These are phyloP conservation scores for Mycocentrospora acerina DNA, from an alignment of 2,329 filamentous ascomycete species.

Conservation along the genomic window DNA sequence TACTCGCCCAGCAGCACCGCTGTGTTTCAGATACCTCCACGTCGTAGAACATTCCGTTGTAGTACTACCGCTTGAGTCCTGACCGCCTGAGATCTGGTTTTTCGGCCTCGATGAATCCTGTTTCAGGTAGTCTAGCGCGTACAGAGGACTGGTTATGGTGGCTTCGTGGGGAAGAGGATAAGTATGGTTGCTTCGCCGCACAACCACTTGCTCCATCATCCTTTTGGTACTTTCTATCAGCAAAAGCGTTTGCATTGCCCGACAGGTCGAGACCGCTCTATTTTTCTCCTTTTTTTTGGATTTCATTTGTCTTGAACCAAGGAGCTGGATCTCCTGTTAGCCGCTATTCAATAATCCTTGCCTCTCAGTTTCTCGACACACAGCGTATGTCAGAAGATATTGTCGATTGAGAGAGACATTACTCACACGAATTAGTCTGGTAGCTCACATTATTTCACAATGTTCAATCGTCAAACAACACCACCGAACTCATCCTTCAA, in stretches of 20 bases:
- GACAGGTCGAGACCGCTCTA: conserved; percentile 43
- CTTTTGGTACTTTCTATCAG: conserved; percentile 25
- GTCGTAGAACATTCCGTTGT: conserved; percentile 26
- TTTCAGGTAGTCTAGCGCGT: conserved; percentile 44
- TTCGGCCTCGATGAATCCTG: conserved; percentile 38
- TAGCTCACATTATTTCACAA: conserved; percentile 35
- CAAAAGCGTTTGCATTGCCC: conserved; percentile 21
- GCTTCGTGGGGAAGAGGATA: conserved; percentile 36
- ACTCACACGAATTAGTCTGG: conserved; percentile 34
- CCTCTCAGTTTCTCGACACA: conserved; percentile 13
- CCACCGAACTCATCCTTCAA: conserved; percentile 43
- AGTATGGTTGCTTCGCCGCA: conserved; percentile 44
- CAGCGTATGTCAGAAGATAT: conserved; percentile 34
- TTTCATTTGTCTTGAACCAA: conserved; percentile 40
- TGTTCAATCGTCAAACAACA: conserved; percentile 50
- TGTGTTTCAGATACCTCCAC: conserved; percentile 40
- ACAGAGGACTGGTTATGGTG: conserved; percentile 35
- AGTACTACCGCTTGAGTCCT: conserved; percentile 29
- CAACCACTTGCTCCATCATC: conserved; percentile 22
- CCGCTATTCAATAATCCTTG: conserved; percentile 41
- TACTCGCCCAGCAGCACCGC: conserved; percentile 38
- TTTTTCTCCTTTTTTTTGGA: conserved; percentile 33
- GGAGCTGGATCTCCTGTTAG: conserved; percentile 50
- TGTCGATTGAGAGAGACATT: conserved; percentile 3
- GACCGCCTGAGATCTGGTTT: conserved; percentile 28